phyloP scores from a whole-genome alignment of 108 stramenopile species.

The Parietichytrium sp. region DNA sequence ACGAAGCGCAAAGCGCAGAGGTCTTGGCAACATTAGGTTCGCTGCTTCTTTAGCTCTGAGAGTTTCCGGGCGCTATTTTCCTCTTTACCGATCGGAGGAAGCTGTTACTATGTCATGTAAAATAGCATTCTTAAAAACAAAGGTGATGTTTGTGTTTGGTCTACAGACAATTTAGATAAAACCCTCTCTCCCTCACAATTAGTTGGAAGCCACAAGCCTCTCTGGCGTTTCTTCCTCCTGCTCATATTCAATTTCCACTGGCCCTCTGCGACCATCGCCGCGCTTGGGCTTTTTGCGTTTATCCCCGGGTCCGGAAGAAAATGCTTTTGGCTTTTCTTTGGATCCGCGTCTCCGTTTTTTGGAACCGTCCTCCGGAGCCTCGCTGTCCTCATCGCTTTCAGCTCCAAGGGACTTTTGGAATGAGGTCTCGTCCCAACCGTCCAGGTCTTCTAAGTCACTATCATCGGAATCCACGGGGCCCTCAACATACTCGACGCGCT shows the following conservation, averaged over 20 bases:
- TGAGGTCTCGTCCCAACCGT: not conserved
- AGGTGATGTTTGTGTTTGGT: not conserved
- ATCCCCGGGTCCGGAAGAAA: not conserved
- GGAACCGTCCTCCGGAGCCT: not conserved
- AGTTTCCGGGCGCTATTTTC: not conserved
- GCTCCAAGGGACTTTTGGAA: too few relatives aligned
- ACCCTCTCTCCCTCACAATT: not conserved
- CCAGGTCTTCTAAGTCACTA: constrained; percentile 8
- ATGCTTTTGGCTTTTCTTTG: not conserved
- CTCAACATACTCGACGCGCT: constrained; percentile 43
- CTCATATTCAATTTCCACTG: not conserved
- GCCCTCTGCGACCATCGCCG: not conserved
- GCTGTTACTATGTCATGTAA: not conserved
- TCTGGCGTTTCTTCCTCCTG: not conserved
- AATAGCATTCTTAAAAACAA: not conserved
- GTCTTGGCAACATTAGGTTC: too few relatives aligned
- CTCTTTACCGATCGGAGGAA: not conserved
- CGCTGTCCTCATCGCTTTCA: not conserved
- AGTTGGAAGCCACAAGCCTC: not conserved
- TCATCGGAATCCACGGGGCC: constrained; percentile 23
- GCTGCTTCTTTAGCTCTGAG: too few relatives aligned
- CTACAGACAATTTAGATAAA: not conserved
- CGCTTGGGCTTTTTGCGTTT: not conserved
- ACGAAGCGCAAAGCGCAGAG: too few relatives aligned
- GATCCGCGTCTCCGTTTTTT: not conserved